A percentile compares a stretch with the other conserved stretches of the same genome.
Conservation (phyloP, 2,329 filamentous ascomycete species). For the Ciborinia camelliae region DNA sequence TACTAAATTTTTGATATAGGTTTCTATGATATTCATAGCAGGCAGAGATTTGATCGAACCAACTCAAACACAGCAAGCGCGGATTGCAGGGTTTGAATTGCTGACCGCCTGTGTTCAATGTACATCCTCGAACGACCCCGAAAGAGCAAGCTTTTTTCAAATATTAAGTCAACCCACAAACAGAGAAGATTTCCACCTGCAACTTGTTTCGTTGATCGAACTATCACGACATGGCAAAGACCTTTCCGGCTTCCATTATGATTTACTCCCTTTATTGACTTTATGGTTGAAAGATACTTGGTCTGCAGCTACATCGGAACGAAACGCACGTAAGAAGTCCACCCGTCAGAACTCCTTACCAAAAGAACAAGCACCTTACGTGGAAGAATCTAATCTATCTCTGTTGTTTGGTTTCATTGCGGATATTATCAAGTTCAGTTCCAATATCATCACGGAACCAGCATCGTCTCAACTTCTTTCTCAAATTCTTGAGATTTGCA, state of each 20-base stretch:
- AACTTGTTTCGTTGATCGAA: constrained; percentile 60
- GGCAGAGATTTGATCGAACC: constrained; percentile 62
- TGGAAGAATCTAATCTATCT: constrained; percentile 60
- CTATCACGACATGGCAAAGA: constrained; percentile 60
- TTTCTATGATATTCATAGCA: constrained; percentile 56
- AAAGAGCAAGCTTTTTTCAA: constrained; percentile 63
- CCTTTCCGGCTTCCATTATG: constrained; percentile 64
- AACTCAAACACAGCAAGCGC: constrained; percentile 50
- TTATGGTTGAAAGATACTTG: constrained; percentile 58
- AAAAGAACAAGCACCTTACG: constrained; percentile 42
- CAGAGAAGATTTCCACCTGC: constrained; percentile 62
- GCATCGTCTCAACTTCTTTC: constrained; percentile 60
- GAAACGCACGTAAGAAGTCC: constrained; percentile 51
- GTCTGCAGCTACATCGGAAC: constrained; percentile 51
- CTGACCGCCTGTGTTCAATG: constrained; percentile 64
- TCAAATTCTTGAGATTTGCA: constrained; percentile 62
- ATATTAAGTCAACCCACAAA: constrained; percentile 55
- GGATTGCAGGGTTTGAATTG: constrained; percentile 62
- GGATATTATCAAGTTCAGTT: constrained; percentile 73
- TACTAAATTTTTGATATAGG: constrained; percentile 22
- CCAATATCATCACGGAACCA: constrained; percentile 61
- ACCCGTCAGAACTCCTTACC: constrained; percentile 39
- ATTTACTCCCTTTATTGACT: constrained; percentile 60
- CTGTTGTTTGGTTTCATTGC: constrained; percentile 63
- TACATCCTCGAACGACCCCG: constrained; percentile 59